Conservation (phyloP, 2,329 filamentous ascomycete genomes). For the Trichoderma simmonsii region DNA sequence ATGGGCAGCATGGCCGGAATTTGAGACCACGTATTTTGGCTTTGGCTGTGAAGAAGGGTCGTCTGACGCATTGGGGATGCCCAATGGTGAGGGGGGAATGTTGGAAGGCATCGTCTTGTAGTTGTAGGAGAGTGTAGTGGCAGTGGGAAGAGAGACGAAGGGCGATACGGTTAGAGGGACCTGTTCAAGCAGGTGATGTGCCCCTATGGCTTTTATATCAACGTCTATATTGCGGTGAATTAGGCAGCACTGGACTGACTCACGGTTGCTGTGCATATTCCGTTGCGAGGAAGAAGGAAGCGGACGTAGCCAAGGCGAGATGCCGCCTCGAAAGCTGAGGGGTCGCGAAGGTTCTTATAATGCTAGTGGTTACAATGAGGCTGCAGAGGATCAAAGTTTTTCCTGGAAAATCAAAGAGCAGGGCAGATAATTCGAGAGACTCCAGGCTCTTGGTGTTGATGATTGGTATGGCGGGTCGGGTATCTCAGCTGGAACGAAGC, state of each 20-base stretch:
- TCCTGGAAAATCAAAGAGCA: not conserved
- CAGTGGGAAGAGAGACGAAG: constrained; percentile 84
- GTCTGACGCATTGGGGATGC: constrained; percentile 37
- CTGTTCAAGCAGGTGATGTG: constrained; percentile 86
- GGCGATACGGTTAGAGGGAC: constrained; percentile 91
- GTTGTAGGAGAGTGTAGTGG: constrained; percentile 90
- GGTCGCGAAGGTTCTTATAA: not conserved
- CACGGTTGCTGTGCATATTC: constrained; percentile 37
- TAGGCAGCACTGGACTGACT: constrained; percentile 14
- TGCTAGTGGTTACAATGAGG: not conserved
- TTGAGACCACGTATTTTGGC: constrained; percentile 71
- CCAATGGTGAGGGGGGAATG: constrained; percentile 55
- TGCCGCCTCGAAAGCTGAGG: not conserved
- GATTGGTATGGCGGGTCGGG: not conserved
- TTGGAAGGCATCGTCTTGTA: constrained; percentile 88
- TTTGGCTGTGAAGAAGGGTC: constrained; percentile 42
- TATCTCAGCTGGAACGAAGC: not conserved
- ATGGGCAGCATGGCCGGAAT: constrained; percentile 77
- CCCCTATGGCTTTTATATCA: constrained; percentile 47
- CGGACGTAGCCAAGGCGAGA: not conserved
- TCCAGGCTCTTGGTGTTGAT: not conserved
- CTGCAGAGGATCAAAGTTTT: not conserved
- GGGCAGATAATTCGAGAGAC: not conserved
- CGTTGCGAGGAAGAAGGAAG: not conserved
- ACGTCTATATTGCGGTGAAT: not conserved